Evolutionary conservation across 148 eudicot genomes (phyloP).

Genomic region (Amaranthus hypochondriacus): DNA sequence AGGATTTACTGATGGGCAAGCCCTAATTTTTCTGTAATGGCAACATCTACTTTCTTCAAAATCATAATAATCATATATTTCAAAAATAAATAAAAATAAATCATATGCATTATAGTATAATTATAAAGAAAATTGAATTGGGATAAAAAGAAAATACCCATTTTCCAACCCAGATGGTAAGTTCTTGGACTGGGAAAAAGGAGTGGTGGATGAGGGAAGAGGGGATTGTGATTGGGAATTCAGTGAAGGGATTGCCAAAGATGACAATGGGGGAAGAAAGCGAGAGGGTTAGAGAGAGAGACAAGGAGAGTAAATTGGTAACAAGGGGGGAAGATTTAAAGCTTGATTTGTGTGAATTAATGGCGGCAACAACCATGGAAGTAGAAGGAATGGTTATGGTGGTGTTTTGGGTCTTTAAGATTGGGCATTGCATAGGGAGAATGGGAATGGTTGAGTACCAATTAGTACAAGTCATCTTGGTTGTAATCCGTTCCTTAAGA

Average conservation of each 20-base stretch:
- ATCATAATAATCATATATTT: background rate
- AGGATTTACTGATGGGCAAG: slow-evolving; percentile 88
- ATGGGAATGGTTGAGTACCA: too few relatives aligned
- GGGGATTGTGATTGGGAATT: slow-evolving; percentile 39
- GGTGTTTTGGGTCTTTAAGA: too few relatives aligned
- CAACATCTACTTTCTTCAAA: background rate
- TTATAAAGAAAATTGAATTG: background rate
- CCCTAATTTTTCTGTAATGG: slow-evolving; percentile 66
- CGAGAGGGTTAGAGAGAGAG: slow-evolving; percentile 54
- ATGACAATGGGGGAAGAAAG: slow-evolving; percentile 62
- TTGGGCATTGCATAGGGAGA: too few relatives aligned
- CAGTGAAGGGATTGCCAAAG: slow-evolving; percentile 58
- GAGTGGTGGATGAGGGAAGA: slow-evolving; percentile 51
- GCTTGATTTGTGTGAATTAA: background rate
- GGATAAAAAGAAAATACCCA: slow-evolving; percentile 47
- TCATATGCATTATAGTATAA: background rate
- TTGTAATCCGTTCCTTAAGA: too few relatives aligned
- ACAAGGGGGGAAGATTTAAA: slow-evolving; percentile 22
- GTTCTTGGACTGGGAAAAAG: slow-evolving; percentile 86
- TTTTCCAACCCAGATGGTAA: slow-evolving; percentile 73
- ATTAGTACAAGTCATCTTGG: too few relatives aligned
- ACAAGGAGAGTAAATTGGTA: slow-evolving; percentile 47
- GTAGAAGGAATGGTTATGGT: background rate
- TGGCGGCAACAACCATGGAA: slow-evolving; percentile 12
- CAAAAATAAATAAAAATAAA: background rate